phyloP scores from a whole-genome alignment of 225 moss, liverwort and hornwort species.

The Pleurozium schreberi region DNA sequence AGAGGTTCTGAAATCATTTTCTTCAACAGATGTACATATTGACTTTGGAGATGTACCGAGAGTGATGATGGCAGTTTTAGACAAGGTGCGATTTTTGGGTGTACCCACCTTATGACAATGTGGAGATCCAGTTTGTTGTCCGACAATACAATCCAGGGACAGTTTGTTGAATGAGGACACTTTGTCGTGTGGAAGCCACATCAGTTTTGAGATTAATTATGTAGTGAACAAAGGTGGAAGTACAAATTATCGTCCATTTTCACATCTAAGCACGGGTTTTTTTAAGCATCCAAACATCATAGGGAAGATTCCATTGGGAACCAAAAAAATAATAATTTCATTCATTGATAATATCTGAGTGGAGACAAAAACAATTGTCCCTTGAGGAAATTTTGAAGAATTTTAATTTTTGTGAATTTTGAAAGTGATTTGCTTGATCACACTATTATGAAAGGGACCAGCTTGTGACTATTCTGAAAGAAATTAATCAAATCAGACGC shows the following conservation, averaged over 20 bases:
- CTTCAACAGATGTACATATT: background rate
- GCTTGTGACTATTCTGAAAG: background rate
- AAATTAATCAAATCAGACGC: background rate
- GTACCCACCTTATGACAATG: background rate
- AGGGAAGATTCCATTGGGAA: background rate
- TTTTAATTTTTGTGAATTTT: background rate
- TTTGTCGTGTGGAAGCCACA: background rate
- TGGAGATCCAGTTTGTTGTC: background rate
- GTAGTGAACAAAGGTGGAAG: too few relatives aligned
- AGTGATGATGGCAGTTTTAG: background rate
- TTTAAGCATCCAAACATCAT: background rate
- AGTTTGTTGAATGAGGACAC: too few relatives aligned
- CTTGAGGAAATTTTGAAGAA: background rate
- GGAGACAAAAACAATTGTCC: background rate
- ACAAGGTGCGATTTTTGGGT: background rate
- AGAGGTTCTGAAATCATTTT: background rate
- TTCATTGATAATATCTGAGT: background rate
- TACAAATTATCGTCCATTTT: background rate
- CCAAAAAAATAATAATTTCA: background rate
- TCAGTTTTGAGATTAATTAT: background rate
- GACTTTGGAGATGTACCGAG: background rate
- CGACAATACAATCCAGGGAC: too few relatives aligned
- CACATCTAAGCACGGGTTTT: background rate
- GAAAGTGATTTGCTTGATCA: background rate
- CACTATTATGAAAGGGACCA: background rate